Conservation (phyloP, 441 rosid species). For the Theobroma grandiflorum region DNA sequence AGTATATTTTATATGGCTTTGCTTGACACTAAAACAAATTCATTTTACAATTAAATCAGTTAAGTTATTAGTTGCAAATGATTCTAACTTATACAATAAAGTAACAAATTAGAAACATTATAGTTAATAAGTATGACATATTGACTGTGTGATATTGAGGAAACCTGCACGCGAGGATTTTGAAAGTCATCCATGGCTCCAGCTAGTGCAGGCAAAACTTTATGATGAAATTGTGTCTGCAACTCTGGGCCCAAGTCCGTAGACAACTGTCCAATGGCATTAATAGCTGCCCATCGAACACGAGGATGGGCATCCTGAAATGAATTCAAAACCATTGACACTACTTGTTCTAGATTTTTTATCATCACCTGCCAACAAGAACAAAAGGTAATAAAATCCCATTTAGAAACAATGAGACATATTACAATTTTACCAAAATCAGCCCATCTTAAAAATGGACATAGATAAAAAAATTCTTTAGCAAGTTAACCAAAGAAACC, state of each 20-base stretch:
- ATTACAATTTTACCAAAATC: conserved; percentile 1
- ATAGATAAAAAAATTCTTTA: neutral
- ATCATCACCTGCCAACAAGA: conserved; percentile 45
- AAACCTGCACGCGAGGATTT: conserved; percentile 65
- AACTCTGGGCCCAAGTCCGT: conserved; percentile 60
- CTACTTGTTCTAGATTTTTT: conserved; percentile 51
- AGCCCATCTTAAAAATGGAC: neutral
- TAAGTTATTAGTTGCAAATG: neutral
- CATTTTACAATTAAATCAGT: conserved; percentile 14
- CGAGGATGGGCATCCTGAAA: conserved; percentile 59
- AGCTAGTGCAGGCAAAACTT: conserved; percentile 59
- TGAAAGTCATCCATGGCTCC: conserved; percentile 62
- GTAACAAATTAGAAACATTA: neutral
- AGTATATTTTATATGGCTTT: conserved; percentile 9
- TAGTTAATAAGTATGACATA: neutral
- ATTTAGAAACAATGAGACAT: neutral
- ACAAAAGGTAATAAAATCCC: conserved; percentile 12
- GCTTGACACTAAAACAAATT: conserved; percentile 1
- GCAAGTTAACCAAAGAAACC: neutral
- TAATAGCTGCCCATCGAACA: conserved; percentile 65
- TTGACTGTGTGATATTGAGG: neutral
- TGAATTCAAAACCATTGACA: conserved; percentile 51
- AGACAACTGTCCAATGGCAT: conserved; percentile 61
- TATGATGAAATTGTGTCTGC: conserved; percentile 52
- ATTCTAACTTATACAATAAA: neutral